Conservation (phyloP, 495 filamentous ascomycete species). For the Aspergillus incahuasiensis region DNA sequence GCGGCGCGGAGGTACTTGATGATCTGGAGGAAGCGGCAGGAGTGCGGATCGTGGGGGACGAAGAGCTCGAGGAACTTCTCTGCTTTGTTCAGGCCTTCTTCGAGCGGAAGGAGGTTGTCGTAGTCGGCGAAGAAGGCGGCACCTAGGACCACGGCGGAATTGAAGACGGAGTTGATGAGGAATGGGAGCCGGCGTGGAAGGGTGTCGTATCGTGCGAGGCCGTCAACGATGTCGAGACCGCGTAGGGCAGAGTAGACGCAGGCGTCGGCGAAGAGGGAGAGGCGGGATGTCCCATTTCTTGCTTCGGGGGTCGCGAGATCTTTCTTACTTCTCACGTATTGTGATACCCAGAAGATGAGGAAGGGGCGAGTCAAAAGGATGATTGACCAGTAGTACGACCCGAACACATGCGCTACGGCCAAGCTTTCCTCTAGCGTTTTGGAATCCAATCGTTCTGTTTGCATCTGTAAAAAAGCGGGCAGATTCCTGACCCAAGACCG, state of each 20-base stretch:
- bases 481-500: conserved; percentile 38
- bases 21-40: conserved; percentile 59
- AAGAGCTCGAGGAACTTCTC: conserved; percentile 59
- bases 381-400: conserved; percentile 69
- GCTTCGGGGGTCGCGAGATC: conserved; percentile 22
- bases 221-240: conserved; percentile 57
- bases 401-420: conserved; percentile 61
- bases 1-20: conserved; percentile 57
- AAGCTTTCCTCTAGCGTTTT: conserved; percentile 52
- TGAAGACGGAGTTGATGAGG: conserved; percentile 69
- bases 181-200: conserved; percentile 66
- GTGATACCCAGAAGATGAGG: conserved; percentile 53
- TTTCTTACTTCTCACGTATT: conserved; percentile 37
- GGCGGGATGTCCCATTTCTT: conserved; percentile 35
- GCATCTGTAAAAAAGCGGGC: conserved; percentile 29
- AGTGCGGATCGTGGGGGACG: conserved; percentile 59
- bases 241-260: conserved; percentile 68
- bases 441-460: conserved; percentile 32
- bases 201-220: conserved; percentile 52
- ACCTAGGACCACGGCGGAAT: conserved; percentile 62
- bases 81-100: conserved; percentile 52
- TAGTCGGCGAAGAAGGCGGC: conserved; percentile 66
- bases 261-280: conserved; percentile 64
- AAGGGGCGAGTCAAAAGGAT: conserved; percentile 66
- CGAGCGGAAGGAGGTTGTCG: conserved; percentile 52